phyloP scores from a whole-genome alignment of 352 stramenopile genomes.

The Phytophthora aleatoria region DNA sequence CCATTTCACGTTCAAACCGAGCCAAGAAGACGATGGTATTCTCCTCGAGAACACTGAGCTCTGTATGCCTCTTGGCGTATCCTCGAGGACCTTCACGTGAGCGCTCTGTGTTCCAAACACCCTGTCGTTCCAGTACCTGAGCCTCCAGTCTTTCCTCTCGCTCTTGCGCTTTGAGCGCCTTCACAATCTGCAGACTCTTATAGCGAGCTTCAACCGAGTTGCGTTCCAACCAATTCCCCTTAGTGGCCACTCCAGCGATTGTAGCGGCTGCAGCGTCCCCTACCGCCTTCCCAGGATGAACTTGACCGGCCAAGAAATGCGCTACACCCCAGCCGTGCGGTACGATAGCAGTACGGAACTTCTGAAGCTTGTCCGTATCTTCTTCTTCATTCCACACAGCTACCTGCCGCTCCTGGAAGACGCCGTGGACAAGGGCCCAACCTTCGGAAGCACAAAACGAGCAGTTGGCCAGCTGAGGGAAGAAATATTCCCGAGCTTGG shows the following conservation, averaged over 20 bases:
- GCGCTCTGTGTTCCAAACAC: constrained; percentile 62
- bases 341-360: constrained; percentile 37
- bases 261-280: background rate
- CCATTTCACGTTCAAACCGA: constrained; percentile 50
- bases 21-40: constrained; percentile 53
- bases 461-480: constrained; percentile 60
- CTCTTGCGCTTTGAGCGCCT: constrained; percentile 72
- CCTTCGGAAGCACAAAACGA: constrained; percentile 71
- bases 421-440: constrained; percentile 77
- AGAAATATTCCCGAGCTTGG: constrained; percentile 51
- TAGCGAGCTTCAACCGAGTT: constrained; percentile 78
- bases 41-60: constrained; percentile 67
- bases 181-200: constrained; percentile 71
- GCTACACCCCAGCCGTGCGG: constrained; percentile 82
- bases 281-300: constrained; percentile 16
- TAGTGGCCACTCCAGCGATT: constrained; percentile 21
- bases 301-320: constrained; percentile 64
- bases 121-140: constrained; percentile 69
- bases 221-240: constrained; percentile 63
- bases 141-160: constrained; percentile 63
- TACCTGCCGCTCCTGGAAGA: constrained; percentile 62
- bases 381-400: constrained; percentile 24
- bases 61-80: constrained; percentile 67
- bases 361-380: constrained; percentile 7
- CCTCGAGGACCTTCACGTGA: constrained; percentile 74